Evolutionary conservation across 495 filamentous ascomycete genomes (phyloP).

Genomic region (Apiosordaria backusii): DNA sequence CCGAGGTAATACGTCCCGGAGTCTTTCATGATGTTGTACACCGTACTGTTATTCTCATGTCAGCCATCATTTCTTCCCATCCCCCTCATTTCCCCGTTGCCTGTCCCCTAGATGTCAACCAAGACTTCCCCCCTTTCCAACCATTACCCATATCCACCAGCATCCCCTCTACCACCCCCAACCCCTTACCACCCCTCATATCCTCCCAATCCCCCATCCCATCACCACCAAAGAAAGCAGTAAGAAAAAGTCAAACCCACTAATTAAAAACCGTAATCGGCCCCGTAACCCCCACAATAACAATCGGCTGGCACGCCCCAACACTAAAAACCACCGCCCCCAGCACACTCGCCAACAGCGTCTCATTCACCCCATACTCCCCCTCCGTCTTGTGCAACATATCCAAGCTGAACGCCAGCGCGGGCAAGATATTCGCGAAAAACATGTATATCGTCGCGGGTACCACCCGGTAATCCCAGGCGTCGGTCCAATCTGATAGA

Average conservation of each 20-base stretch:
- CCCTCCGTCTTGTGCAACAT: slow-evolving; percentile 79
- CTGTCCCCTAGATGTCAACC: neutral
- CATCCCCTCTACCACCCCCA: neutral
- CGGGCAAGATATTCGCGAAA: slow-evolving; percentile 82
- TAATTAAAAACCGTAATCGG: slow-evolving; percentile 88
- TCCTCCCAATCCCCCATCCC: too few relatives aligned
- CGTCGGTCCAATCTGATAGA: slow-evolving; percentile 74
- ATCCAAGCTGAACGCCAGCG: slow-evolving; percentile 78
- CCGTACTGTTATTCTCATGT: slow-evolving; percentile 49
- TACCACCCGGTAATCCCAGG: slow-evolving; percentile 80
- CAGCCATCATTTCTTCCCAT: slow-evolving; percentile 5
- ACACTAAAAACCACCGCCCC: slow-evolving; percentile 74
- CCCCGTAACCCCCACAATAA: slow-evolving; percentile 88
- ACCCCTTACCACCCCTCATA: neutral
- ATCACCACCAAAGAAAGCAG: neutral
- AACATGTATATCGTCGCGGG: slow-evolving; percentile 86
- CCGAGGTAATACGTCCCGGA: slow-evolving; percentile 67
- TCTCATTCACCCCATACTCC: slow-evolving; percentile 82
- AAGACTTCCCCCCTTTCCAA: neutral
- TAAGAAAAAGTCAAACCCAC: slow-evolving; percentile 29
- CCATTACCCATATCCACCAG: neutral
- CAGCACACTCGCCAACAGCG: slow-evolving; percentile 72
- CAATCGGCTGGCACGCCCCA: slow-evolving; percentile 72
- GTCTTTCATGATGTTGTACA: slow-evolving; percentile 74
- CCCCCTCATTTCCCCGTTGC: neutral